phyloP scores from a whole-genome alignment of 306 rosid genomes.

The Lathyrus oleraceus region DNA sequence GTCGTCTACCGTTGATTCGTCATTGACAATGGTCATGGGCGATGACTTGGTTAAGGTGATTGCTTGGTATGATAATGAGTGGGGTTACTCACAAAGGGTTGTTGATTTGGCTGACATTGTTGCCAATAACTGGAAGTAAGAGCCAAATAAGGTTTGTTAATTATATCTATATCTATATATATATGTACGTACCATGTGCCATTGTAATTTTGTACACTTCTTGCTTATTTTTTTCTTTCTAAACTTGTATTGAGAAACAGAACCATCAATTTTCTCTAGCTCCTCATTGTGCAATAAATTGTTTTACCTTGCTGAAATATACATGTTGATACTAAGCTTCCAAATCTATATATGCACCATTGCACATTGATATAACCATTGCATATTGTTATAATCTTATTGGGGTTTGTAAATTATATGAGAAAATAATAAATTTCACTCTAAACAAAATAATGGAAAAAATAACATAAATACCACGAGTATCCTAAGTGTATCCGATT shows the following conservation, averaged over 20 bases:
- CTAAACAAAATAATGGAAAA: too few relatives aligned
- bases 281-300: conserved; percentile 45
- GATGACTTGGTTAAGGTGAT: conserved; percentile 98
- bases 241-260: conserved; percentile 53
- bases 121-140: conserved; percentile 89
- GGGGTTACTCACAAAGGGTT: conserved; percentile 99
- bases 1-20: conserved; percentile 93
- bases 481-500: too few relatives aligned
- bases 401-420: too few relatives aligned
- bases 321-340: not conserved
- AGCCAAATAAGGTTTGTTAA: conserved; percentile 1
- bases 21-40: conserved; percentile 97
- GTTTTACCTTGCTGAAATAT: conserved; percentile 27
- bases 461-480: too few relatives aligned
- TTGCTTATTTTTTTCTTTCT: conserved; percentile 30
- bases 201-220: conserved; percentile 40
- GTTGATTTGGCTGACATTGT: conserved; percentile 98
- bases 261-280: conserved; percentile 48
- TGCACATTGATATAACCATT: too few relatives aligned
- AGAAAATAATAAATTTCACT: too few relatives aligned
- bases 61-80: conserved; percentile 97
- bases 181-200: conserved; percentile 12
- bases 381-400: not conserved
- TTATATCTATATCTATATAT: conserved; percentile 1
- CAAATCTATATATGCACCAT: not conserved